A percentile compares a stretch with the other conserved stretches of the same genome.
phyloP scores from a whole-genome alignment of 2,329 filamentous ascomycete species.

The Pestalotiopsis sp. region DNA sequence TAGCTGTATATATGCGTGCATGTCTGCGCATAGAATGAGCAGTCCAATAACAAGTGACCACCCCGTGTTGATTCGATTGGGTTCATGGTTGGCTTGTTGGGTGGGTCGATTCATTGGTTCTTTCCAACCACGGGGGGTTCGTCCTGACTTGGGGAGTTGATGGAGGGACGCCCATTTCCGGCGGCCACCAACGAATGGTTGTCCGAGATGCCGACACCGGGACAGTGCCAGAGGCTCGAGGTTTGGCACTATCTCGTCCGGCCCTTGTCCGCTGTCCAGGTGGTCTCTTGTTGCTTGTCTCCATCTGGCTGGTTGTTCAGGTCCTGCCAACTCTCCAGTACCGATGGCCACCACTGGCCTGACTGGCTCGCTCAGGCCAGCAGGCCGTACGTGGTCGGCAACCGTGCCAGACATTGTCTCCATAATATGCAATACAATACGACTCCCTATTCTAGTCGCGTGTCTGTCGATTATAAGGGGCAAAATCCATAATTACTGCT shows the following conservation, averaged over 20 bases:
- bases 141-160: background rate
- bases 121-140: background rate
- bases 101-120: background rate
- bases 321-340: background rate
- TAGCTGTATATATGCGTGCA: background rate
- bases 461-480: background rate
- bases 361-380: constrained; percentile 8
- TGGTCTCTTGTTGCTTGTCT: background rate
- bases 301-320: background rate
- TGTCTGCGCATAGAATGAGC: background rate
- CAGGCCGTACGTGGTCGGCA: constrained; percentile 8
- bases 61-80: background rate
- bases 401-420: constrained; percentile 1
- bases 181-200: background rate
- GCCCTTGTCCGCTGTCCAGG: background rate
- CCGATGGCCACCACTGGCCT: background rate
- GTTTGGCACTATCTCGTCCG: constrained; percentile 4
- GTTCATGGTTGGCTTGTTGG: background rate
- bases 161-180: background rate
- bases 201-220: constrained; percentile 5
- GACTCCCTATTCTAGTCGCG: background rate
- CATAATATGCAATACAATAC: constrained; percentile 2
- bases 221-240: background rate
- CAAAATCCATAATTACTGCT: background rate
- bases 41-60: background rate